Percentiles rank a stretch among this genome's conserved stretches.
Evolutionary conservation across 257 asterid genomes (phyloP).

Genomic region (Perilla frutescens): DNA sequence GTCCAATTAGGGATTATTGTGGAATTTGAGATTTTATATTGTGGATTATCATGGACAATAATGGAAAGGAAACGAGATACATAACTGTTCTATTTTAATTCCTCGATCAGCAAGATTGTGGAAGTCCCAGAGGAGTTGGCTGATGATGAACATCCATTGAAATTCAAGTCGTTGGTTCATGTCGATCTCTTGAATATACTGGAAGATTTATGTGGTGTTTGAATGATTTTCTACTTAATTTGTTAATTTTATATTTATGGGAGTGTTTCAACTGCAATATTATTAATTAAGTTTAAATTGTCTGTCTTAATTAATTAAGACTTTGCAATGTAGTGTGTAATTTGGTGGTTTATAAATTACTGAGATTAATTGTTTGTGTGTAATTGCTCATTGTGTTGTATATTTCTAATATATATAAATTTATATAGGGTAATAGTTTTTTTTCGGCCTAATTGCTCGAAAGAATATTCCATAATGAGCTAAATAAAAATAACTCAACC

Average conservation of each 20-base stretch:
- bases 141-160: conserved; percentile 58
- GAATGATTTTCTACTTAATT: neutral
- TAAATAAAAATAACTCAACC: too few relatives aligned
- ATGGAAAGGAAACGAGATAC: conserved; percentile 49
- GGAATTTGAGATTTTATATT: conserved; percentile 54
- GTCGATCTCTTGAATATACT: too few relatives aligned
- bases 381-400: too few relatives aligned
- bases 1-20: conserved; percentile 47
- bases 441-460: too few relatives aligned
- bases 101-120: conserved; percentile 48
- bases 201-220: too few relatives aligned
- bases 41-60: conserved; percentile 43
- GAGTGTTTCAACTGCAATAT: neutral
- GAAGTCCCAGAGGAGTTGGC: conserved; percentile 52
- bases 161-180: conserved; percentile 60
- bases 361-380: too few relatives aligned
- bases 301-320: neutral
- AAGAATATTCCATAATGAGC: too few relatives aligned
- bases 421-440: too few relatives aligned
- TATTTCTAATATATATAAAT: too few relatives aligned
- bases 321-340: too few relatives aligned
- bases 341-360: too few relatives aligned
- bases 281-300: neutral
- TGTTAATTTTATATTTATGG: neutral
- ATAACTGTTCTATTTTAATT: conserved; percentile 45